Evolutionary conservation across 441 rosid genomes (phyloP), one percentile per base, ranked within the genome.

Genomic region (Geranium incanum): DNA sequence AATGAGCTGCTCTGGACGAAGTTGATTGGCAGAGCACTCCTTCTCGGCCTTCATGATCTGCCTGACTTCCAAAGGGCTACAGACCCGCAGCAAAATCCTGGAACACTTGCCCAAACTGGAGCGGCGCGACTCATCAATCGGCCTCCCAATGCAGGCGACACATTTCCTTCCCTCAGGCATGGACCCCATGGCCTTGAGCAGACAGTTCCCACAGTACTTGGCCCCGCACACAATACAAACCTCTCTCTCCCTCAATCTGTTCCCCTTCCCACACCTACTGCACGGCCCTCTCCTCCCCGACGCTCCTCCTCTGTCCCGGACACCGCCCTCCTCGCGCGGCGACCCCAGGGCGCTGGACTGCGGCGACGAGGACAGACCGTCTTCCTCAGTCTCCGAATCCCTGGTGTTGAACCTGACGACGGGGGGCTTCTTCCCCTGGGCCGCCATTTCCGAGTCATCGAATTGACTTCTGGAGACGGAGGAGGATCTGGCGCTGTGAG

Each of bases 131-230:
- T 95, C 99, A 36, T 95, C 96, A 41, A 95, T 95, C 7, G 93
- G 87, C 72, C 81, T 82, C 62, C 95, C 81, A 0, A 95, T 92
- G 81, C 99, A 95, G 0, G 87, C 82, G 41, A 95, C 98, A 68
- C 99, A 95, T 68, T 95, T 95, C 36, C 99, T 88, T 57, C 99
- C 99, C 83, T 95, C 99, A 3, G 97, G 99, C 99, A 95, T 95
- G 0, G 99, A 95, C 55, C 99, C 98, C 99, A 92, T 95, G 7
- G 98, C 97, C 78, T 97, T 83, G 70, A 95, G 96, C 71, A 92
- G 90, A 68, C 98, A 95, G 82, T 81, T 92, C 76, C 96, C 86
- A 75, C 99, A 95, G 75, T 89, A 95, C 83, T 83, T 91, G 19
- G 91, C 86, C 78, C 87, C 95, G 79, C 99, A 95, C 66, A 95